Evolutionary conservation across 2,329 filamentous ascomycete genomes (phyloP).

Genomic region (Dothistroma pini): DNA sequence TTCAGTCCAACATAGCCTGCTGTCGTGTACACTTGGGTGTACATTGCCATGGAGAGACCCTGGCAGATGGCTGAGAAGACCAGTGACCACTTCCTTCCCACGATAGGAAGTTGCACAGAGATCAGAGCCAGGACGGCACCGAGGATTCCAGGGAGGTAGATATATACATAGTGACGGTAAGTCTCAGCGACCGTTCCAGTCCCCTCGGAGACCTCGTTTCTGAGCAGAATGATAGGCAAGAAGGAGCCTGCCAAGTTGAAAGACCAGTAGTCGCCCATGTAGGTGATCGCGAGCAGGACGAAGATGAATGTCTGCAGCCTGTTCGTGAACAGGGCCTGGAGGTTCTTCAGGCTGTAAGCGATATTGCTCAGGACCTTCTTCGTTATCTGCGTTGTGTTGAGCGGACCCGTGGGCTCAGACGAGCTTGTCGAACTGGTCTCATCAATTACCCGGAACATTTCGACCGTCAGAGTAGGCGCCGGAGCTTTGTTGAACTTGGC

Average conservation of each 20-base stretch:
- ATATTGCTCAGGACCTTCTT: constrained; percentile 34
- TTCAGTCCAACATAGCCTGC: constrained; percentile 49
- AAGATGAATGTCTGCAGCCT: constrained; percentile 45
- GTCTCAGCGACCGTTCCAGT: constrained; percentile 42
- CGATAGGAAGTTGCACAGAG: constrained; percentile 45
- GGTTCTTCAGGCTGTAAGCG: constrained; percentile 36
- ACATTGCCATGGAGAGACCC: constrained; percentile 45
- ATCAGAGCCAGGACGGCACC: constrained; percentile 50
- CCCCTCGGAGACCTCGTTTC: constrained; percentile 44
- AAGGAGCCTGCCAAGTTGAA: constrained; percentile 50
- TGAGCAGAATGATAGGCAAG: constrained; percentile 50
- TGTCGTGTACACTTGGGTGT: constrained; percentile 44
- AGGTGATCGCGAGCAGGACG: constrained; percentile 49
- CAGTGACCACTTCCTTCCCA: constrained; percentile 48
- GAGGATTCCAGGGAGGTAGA: constrained; percentile 51
- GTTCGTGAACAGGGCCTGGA: constrained; percentile 43
- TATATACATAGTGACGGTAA: constrained; percentile 54
- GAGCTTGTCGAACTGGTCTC: constrained; percentile 21
- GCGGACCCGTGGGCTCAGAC: constrained; percentile 15
- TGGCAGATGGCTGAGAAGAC: constrained; percentile 43
- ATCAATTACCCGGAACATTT: constrained; percentile 5
- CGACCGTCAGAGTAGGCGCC: background rate
- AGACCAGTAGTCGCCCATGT: constrained; percentile 51
- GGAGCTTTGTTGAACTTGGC: constrained; percentile 40
- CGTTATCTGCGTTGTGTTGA: background rate